Evolutionary conservation across 2,329 filamentous ascomycete genomes (phyloP).

Genomic region (Chrysosporium queenslandicum): DNA sequence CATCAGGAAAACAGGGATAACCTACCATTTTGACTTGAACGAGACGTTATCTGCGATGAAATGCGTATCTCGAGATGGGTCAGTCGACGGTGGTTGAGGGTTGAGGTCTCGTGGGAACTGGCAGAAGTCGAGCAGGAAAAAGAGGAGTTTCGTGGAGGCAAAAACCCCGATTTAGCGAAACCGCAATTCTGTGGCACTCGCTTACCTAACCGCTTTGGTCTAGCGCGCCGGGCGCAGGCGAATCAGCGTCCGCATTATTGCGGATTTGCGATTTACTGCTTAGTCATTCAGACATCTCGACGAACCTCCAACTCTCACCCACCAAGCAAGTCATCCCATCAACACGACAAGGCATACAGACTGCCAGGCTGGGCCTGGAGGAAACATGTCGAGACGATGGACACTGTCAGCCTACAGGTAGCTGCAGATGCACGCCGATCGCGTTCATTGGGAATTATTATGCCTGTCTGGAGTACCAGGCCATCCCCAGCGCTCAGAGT

Average conservation of each 20-base stretch:
- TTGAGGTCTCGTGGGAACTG: conserved; percentile 27
- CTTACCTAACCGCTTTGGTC: conserved; percentile 26
- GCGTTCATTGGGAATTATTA: too few species aligned
- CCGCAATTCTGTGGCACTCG: conserved; percentile 29
- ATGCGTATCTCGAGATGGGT: conserved; percentile 34
- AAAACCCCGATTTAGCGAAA: conserved; percentile 25
- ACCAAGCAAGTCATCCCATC: too few species aligned
- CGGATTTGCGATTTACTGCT: background rate
- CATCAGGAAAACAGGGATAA: conserved; percentile 7
- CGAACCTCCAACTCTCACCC: too few species aligned
- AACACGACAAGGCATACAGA: too few species aligned
- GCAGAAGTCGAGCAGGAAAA: conserved; percentile 17
- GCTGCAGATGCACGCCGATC: too few species aligned
- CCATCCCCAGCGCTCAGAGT: too few species aligned
- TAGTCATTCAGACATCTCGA: background rate
- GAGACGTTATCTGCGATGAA: conserved; percentile 34
- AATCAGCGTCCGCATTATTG: background rate
- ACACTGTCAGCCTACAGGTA: too few species aligned
- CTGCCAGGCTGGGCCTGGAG: too few species aligned
- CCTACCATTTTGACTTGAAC: conserved; percentile 38
- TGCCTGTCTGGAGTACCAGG: too few species aligned
- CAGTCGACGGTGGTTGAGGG: conserved; percentile 18
- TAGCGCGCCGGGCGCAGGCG: background rate
- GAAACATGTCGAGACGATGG: too few species aligned
- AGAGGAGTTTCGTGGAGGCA: conserved; percentile 23